Evolutionary conservation across 2,329 filamentous ascomycete species (phyloP).

Genomic region (Exophiala sideris): DNA sequence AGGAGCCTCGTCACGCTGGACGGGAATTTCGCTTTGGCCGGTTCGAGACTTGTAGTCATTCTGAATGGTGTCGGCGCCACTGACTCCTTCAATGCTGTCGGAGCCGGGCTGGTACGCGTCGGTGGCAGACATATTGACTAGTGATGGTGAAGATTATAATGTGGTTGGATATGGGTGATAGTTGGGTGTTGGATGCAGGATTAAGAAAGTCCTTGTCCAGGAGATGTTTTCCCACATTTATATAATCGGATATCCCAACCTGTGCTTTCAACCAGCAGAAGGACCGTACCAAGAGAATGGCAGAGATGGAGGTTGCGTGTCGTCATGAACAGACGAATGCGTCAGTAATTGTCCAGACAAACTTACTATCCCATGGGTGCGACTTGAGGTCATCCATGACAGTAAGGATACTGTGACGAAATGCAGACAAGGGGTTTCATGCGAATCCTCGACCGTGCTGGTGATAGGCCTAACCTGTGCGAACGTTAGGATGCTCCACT

Average conservation of each 20-base stretch:
- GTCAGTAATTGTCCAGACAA: neutral
- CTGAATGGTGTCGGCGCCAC: slow-evolving; percentile 31
- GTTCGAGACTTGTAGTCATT: slow-evolving; percentile 48
- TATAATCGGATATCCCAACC: neutral
- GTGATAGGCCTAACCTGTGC: too few relatives aligned
- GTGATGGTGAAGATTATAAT: neutral
- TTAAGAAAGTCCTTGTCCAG: neutral
- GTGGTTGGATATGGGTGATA: neutral
- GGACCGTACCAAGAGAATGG: neutral
- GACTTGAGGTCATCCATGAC: slow-evolving; percentile 1
- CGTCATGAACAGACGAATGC: slow-evolving; percentile 8
- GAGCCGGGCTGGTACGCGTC: slow-evolving; percentile 16
- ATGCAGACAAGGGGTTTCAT: neutral
- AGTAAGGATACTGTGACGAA: neutral
- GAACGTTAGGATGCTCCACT: neutral
- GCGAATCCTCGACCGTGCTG: neutral
- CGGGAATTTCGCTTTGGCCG: slow-evolving; percentile 46
- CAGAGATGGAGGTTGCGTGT: slow-evolving; percentile 1
- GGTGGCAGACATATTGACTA: slow-evolving; percentile 16
- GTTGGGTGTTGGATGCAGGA: neutral
- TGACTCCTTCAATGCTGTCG: slow-evolving; percentile 14
- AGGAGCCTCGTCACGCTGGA: slow-evolving; percentile 46
- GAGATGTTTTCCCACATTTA: neutral
- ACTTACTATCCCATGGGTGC: neutral
- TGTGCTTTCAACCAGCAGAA: neutral